Percentiles rank a stretch among this genome's conserved stretches.
These are phyloP conservation scores for Agaricus blazei DNA, from an alignment of 768 basidiomycete genomes.

Conservation along the genomic window DNA sequence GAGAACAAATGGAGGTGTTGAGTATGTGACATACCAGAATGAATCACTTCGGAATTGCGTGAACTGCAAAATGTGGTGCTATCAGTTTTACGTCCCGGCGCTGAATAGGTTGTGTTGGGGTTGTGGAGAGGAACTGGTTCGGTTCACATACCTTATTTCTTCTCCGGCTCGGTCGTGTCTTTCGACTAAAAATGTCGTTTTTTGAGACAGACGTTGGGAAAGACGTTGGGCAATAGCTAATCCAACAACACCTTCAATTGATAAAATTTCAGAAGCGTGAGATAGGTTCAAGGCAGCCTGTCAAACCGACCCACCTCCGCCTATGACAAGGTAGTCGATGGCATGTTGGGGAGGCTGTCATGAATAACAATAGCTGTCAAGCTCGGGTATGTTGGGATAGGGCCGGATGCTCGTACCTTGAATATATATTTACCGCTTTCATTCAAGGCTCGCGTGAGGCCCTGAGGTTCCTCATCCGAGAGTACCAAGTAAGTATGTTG, in stretches of 20 bases:
- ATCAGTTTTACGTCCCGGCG: not conserved
- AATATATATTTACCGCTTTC: slow-evolving; percentile 51
- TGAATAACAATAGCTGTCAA: not conserved
- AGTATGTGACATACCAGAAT: slow-evolving; percentile 53
- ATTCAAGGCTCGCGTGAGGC: slow-evolving; percentile 59
- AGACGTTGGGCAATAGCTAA: slow-evolving; percentile 81
- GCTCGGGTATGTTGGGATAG: not conserved
- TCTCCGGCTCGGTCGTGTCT: slow-evolving; percentile 71
- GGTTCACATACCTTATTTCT: slow-evolving; percentile 65
- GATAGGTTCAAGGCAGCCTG: not conserved
- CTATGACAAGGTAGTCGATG: slow-evolving; percentile 84
- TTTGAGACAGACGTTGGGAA: slow-evolving; percentile 53
- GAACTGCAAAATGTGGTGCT: slow-evolving; percentile 43
- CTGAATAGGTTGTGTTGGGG: not conserved
- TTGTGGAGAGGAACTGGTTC: not conserved
- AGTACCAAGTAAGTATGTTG: not conserved
- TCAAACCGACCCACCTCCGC: slow-evolving; percentile 56
- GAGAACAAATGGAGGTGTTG: not conserved
- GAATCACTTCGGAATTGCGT: slow-evolving; percentile 93
- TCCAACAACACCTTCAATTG: slow-evolving; percentile 64
- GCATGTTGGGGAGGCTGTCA: slow-evolving; percentile 56
- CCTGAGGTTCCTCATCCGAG: slow-evolving; percentile 34
- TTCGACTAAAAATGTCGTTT: slow-evolving; percentile 80
- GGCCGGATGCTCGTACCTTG: slow-evolving; percentile 40
- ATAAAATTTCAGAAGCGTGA: not conserved